Evolutionary conservation across 129 eudicot genomes (phyloP).

Genomic region (Chrysanthemum seticuspe): DNA sequence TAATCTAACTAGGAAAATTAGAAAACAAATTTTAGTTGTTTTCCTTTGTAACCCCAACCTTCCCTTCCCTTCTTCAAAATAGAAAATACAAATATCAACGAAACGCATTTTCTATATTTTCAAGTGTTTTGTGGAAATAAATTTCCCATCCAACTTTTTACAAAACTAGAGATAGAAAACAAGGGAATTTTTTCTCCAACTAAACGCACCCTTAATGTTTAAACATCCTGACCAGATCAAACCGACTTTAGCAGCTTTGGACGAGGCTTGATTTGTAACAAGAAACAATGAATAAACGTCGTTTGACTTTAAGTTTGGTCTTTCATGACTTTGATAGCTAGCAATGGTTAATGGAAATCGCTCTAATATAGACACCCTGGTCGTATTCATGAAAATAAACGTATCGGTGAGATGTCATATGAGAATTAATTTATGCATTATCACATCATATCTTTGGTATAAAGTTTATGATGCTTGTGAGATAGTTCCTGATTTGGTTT

Average conservation of each 20-base stretch:
- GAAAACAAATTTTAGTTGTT: too few relatives aligned
- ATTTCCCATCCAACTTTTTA: too few relatives aligned
- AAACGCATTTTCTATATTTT: too few relatives aligned
- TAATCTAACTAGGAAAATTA: too few relatives aligned
- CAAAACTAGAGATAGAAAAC: too few relatives aligned
- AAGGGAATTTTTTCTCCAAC: too few relatives aligned
- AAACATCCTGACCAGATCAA: neutral
- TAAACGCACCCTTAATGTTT: neutral
- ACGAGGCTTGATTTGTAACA: too few relatives aligned
- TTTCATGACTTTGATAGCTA: neutral
- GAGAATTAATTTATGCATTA: neutral
- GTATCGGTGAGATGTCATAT: neutral
- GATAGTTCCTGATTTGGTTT: conserved; percentile 1
- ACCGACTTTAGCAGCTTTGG: neutral
- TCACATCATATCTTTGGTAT: neutral
- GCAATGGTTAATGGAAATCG: neutral
- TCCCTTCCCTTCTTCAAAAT: too few relatives aligned
- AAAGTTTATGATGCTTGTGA: neutral
- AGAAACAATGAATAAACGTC: neutral
- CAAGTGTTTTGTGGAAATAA: too few relatives aligned
- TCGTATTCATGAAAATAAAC: neutral
- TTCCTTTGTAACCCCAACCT: too few relatives aligned
- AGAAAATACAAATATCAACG: too few relatives aligned
- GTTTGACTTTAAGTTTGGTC: neutral
- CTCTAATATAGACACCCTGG: neutral